These are phyloP conservation scores for Russula sp. DNA, from an alignment of 768 basidiomycete genomes.

Conservation along the genomic window DNA sequence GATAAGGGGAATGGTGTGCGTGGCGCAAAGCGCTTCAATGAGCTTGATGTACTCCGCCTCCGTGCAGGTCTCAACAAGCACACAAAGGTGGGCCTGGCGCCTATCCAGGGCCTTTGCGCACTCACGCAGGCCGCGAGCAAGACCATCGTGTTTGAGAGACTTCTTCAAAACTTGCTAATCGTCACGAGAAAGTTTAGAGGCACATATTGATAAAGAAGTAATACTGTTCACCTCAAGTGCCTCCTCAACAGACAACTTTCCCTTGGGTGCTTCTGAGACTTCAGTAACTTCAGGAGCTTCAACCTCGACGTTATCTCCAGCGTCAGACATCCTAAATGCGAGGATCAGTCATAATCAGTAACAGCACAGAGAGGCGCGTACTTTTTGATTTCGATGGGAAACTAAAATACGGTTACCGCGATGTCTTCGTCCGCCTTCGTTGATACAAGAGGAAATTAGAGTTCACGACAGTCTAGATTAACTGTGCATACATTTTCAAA, in stretches of 20 bases:
- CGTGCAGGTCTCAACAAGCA: slow-evolving; percentile 97
- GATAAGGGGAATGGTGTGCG: slow-evolving; percentile 99
- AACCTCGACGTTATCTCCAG: slow-evolving; percentile 87
- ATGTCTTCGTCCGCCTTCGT: slow-evolving; percentile 97
- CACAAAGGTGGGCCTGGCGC: slow-evolving; percentile 96
- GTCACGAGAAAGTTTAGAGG: not conserved
- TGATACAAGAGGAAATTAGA: slow-evolving; percentile 67
- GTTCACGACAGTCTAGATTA: slow-evolving; percentile 32
- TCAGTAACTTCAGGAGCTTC: slow-evolving; percentile 62
- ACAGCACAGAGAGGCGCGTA: slow-evolving; percentile 17
- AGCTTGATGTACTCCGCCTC: slow-evolving; percentile 99
- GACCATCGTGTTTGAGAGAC: slow-evolving; percentile 95
- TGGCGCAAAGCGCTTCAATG: slow-evolving; percentile 97
- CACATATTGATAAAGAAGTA: not conserved
- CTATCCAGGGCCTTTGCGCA: slow-evolving; percentile 98
- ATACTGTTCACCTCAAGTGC: slow-evolving; percentile 64
- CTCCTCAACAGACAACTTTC: slow-evolving; percentile 93
- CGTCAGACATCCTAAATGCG: slow-evolving; percentile 79
- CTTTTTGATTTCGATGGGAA: slow-evolving; percentile 22
- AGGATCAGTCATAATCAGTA: not conserved
- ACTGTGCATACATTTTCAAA: slow-evolving; percentile 33
- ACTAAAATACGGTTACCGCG: slow-evolving; percentile 24
- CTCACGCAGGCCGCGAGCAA: slow-evolving; percentile 96
- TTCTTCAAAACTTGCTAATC: slow-evolving; percentile 96
- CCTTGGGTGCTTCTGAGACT: slow-evolving; percentile 87